Evolutionary conservation across 192 early-diverging fungal genomes (phyloP), one percentile per base, ranked within the genome.

Genomic region (Phlyctochytrium arcticum): DNA sequence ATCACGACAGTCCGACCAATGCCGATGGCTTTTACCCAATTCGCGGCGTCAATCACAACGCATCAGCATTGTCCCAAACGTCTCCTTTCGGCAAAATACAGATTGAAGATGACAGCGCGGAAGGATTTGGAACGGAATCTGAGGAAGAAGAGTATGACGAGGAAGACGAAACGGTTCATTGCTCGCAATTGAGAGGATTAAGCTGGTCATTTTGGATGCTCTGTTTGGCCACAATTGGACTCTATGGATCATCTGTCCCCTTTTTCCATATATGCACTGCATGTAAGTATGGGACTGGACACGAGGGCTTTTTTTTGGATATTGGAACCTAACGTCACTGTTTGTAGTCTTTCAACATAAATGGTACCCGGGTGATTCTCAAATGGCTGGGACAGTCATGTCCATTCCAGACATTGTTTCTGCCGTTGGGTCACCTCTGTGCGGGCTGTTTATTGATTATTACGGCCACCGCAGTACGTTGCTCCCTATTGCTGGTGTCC

Each of bases 401-500:
- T 87, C 86, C 0, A 82, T 88, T 12, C 85, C 86, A 3, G 85
- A 88, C 58, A 54, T 73, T 4, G 70, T 88, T 17, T 85, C 85
- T 1, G 78, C 85, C 1, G 56, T 84, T 31, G 80, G 81, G 5
- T 82, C 81, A 4, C 86, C 86, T 0, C 24, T 87, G 3, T 72
- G 75, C 35, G 86, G 86, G 7, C 67, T 80, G 10, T 56, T 81
- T 23, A 57, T 87, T 0, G 86, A 88, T 54, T 57, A 63, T 2
- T 72, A 75, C 66, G 85, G 85, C 6, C 63, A 80, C 46, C 75
- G 85, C 2, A 70, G 62, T 2, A 73, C 72, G 0, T 54, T 81
- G 12, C 44, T 69, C 9, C 67, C 67, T 6, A 36, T 69, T 5
- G 50, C 58, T 32, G 57, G 67, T 4, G 4, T 82, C 0, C 49